Evolutionary conservation across 179 eudicot genomes (phyloP).

Genomic region (Gypsophila paniculata): DNA sequence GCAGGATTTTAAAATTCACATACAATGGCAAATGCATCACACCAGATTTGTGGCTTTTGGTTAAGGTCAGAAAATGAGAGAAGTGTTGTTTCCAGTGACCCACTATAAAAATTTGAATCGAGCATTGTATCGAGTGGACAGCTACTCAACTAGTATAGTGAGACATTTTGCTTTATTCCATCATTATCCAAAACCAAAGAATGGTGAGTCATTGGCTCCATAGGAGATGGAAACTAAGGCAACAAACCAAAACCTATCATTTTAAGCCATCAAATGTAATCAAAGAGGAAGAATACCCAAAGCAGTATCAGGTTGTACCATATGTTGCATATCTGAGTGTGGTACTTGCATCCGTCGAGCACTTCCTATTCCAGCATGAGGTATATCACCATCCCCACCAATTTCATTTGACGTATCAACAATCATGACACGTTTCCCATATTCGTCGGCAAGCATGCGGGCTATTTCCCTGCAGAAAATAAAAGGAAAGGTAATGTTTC

Average conservation of each 20-base stretch:
- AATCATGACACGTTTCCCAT: conserved; percentile 85
- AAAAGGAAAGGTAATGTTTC: conserved; percentile 8
- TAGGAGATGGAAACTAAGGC: neutral
- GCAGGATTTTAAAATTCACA: neutral
- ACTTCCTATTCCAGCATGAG: conserved; percentile 89
- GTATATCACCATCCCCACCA: conserved; percentile 98
- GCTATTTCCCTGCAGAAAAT: conserved; percentile 72
- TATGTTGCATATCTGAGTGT: conserved; percentile 78
- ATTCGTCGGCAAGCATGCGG: conserved; percentile 93
- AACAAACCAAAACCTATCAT: neutral
- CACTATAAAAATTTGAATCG: no score
- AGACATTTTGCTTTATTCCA: no score
- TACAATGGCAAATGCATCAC: conserved; percentile 5
- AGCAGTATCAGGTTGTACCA: conserved; percentile 40
- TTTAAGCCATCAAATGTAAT: conserved; percentile 8
- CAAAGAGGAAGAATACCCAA: conserved; percentile 11
- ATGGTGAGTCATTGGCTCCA: no score
- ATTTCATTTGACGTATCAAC: conserved; percentile 98
- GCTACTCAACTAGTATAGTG: no score
- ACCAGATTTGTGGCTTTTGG: neutral
- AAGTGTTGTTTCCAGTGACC: no score
- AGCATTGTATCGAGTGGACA: no score
- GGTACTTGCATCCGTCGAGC: conserved; percentile 98
- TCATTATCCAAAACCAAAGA: no score
- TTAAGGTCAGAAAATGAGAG: neutral